phyloP scores from a whole-genome alignment of 306 rosid species.

The Astragalus glycyphyllos region DNA sequence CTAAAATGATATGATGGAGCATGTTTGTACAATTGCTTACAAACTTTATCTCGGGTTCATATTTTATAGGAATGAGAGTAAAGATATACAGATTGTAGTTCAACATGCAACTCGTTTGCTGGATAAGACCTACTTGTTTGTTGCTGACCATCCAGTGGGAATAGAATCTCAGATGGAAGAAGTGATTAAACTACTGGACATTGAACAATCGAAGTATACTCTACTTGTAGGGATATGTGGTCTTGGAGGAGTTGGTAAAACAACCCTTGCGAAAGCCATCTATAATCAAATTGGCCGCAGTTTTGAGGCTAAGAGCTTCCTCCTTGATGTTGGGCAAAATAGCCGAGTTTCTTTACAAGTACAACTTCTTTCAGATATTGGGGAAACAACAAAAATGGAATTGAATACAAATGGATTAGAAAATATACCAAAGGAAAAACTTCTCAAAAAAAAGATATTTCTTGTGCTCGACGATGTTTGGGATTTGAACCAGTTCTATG shows the following conservation, averaged over 20 bases:
- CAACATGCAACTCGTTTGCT: background rate
- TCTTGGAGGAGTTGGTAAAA: background rate
- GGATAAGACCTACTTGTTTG: background rate
- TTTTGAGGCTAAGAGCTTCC: constrained; percentile 14
- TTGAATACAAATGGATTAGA: background rate
- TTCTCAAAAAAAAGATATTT: background rate
- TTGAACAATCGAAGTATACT: background rate
- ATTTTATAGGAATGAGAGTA: background rate
- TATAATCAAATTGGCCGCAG: background rate
- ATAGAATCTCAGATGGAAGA: constrained; percentile 4
- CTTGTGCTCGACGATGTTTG: background rate
- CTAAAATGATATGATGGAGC: background rate
- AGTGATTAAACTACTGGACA: background rate
- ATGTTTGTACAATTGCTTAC: background rate
- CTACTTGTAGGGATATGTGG: background rate
- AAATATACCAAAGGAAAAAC: background rate
- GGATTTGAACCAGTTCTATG: background rate
- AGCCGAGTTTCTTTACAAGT: background rate
- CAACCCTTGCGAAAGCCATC: background rate
- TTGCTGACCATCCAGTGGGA: constrained; percentile 16
- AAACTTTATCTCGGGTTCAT: background rate
- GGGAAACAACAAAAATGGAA: background rate
- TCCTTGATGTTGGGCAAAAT: background rate
- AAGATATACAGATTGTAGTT: background rate
- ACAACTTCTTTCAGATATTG: constrained; percentile 5